Base-by-base conservation (phyloP, 352 stramenopile species). In the Globisporangium megalacanthum region DNA sequence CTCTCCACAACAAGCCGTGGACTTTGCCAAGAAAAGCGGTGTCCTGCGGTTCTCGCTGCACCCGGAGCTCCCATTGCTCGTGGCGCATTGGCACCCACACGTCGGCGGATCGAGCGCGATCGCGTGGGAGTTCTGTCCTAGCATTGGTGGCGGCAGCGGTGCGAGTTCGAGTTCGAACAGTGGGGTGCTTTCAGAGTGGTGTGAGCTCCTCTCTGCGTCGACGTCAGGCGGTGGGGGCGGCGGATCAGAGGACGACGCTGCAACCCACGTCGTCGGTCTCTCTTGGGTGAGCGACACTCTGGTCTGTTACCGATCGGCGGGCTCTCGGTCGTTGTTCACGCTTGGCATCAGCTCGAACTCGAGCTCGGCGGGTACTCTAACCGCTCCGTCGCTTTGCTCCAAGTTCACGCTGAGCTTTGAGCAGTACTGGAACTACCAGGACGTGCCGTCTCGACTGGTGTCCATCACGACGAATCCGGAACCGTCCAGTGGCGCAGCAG, bases 341-440 rank as follows among this genome's bases (percentile, higher is more conserved):
- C 14, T 66, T 9, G 35, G 46, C 17, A 35, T 65, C n/a, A 19
- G 36, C 20, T n/a, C 39, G 22, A 52, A 56, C 20, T 36, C 58
- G 6, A 19, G 37, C 8, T 17, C 35, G 17, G 33, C 19, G 25
- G 25, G 25, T 10, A 3, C 36, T 35, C 25, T 58, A 1, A 19
- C 46, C 3, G 17, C 19, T 15, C 51, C 56, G 11, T 42, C 56
- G 65, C 39, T 80, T 10, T 69, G 67, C 5, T 65, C 63, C 0
- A 48, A 14, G 14, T 51, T 72, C 6, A 68, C 79, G 42, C 69
- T 94, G 9, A 77, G 59, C 7, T 56, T 92, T 1, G 73, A 83
- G 14, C 78, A 94, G 54, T 94, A 89, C 49, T 74, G 79, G 55
- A 72, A 73, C 54, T 89, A 88, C 51, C 70, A 76, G 20, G 66